Percentiles rank a stretch among this genome's conserved stretches.
These are phyloP conservation scores for Aspergillus ochraceoroseus DNA, from an alignment of 2,329 filamentous ascomycete species.

Conservation along the genomic window DNA sequence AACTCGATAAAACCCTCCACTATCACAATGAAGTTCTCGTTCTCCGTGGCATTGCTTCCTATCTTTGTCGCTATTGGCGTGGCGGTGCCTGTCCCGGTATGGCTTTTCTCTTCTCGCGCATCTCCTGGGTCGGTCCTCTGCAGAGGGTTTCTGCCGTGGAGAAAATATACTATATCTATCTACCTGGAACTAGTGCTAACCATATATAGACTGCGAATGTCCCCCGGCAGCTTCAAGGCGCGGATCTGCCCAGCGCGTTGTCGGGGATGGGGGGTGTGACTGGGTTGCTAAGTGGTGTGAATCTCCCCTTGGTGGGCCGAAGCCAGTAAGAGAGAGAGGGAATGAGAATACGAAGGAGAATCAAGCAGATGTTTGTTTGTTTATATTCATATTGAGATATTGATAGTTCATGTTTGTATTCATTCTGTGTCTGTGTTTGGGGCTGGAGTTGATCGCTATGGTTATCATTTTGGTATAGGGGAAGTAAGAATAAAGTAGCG, in stretches of 20 bases:
- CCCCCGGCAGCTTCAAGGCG: conserved; percentile 2
- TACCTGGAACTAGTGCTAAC: no score
- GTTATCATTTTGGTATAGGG: conserved; percentile 1
- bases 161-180: no score
- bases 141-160: no score
- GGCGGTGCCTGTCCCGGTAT: conserved; percentile 6
- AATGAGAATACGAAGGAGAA: background rate
- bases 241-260: background rate
- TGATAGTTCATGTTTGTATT: conserved; percentile 6
- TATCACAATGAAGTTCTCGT: conserved; percentile 10
- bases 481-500: conserved; percentile 6
- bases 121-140: no score
- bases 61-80: conserved; percentile 3
- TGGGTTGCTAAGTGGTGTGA: background rate
- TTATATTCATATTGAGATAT: background rate
- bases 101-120: background rate
- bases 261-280: background rate
- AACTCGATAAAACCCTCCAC: no score
- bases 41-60: conserved; percentile 3
- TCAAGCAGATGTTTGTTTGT: background rate
- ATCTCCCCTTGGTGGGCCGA: background rate
- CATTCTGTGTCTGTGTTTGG: conserved; percentile 4
- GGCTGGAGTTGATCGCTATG: background rate
- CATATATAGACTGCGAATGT: no score
- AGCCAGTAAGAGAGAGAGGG: background rate